Percentiles rank a stretch among this genome's conserved stretches.
Evolutionary conservation across 352 stramenopile genomes (phyloP).

Genomic region (Pythium plurisporium): DNA sequence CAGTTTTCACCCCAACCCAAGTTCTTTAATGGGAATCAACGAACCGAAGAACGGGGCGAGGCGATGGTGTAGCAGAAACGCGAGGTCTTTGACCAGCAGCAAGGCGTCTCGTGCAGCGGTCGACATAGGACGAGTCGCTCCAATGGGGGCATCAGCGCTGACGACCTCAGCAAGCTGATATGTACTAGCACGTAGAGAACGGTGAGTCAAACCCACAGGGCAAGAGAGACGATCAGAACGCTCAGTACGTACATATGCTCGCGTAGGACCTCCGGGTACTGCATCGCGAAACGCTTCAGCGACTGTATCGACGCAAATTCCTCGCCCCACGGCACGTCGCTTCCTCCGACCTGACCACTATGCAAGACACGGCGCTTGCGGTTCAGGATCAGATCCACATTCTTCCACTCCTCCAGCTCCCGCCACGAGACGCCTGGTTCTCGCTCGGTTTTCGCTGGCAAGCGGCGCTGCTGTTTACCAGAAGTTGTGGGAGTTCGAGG

Average conservation of each 20-base stretch:
- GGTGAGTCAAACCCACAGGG: too few species aligned
- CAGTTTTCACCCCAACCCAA: neutral
- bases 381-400: slow-evolving; percentile 50
- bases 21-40: neutral
- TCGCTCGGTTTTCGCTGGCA: neutral
- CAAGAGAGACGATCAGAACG: too few species aligned
- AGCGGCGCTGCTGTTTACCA: neutral
- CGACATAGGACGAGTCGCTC: neutral
- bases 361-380: slow-evolving; percentile 46
- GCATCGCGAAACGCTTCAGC: slow-evolving; percentile 50
- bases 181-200: neutral
- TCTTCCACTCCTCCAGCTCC: slow-evolving; percentile 55
- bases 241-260: slow-evolving; percentile 59
- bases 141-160: neutral
- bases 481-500: neutral
- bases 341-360: slow-evolving; percentile 35
- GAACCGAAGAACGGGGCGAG: slow-evolving; percentile 48
- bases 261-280: slow-evolving; percentile 47
- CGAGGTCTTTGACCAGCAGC: slow-evolving; percentile 49
- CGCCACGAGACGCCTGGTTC: slow-evolving; percentile 19
- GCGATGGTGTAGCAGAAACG: slow-evolving; percentile 47
- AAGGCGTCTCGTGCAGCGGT: slow-evolving; percentile 33
- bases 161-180: slow-evolving; percentile 18
- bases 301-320: slow-evolving; percentile 60
- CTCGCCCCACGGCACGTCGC: slow-evolving; percentile 49